These are phyloP conservation scores for Trametes hirsuta DNA, from an alignment of 1,284 basidiomycete species.

Conservation along the genomic window DNA sequence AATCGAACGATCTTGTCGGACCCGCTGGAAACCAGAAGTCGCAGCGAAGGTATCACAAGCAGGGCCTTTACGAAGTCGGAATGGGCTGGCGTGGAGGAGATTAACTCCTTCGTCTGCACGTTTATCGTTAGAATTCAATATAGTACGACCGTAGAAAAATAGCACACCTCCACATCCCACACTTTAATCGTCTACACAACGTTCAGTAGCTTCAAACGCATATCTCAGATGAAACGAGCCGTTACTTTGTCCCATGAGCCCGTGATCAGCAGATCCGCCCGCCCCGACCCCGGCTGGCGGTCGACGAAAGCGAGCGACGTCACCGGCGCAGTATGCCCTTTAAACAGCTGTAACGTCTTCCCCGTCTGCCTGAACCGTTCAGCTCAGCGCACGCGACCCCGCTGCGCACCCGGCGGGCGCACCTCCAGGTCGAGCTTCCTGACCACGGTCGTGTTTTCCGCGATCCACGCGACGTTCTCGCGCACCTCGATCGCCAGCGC, in stretches of 20 bases:
- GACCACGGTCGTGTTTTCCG: constrained; percentile 80
- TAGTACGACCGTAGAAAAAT: not conserved
- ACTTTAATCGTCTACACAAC: constrained; percentile 70
- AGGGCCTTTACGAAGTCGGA: constrained; percentile 87
- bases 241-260: constrained; percentile 89
- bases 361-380: constrained; percentile 60
- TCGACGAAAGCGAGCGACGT: constrained; percentile 76
- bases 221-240: not conserved
- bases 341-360: constrained; percentile 73
- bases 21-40: constrained; percentile 81
- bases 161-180: constrained; percentile 76
- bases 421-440: constrained; percentile 80
- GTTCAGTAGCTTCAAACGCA: constrained; percentile 16
- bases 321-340: constrained; percentile 86
- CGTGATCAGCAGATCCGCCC: constrained; percentile 66
- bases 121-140: not conserved
- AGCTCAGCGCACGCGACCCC: not conserved
- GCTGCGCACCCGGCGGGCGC: constrained; percentile 19
- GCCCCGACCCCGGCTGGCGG: constrained; percentile 36
- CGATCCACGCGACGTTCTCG: constrained; percentile 77
- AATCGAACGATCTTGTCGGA: constrained; percentile 91
- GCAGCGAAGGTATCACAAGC: constrained; percentile 64
- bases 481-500: constrained; percentile 72
- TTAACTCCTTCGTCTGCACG: constrained; percentile 62
- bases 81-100: constrained; percentile 81